Base-by-base conservation (phyloP, 345 rosid genomes). In the Cardamine chenopodiifolia region DNA sequence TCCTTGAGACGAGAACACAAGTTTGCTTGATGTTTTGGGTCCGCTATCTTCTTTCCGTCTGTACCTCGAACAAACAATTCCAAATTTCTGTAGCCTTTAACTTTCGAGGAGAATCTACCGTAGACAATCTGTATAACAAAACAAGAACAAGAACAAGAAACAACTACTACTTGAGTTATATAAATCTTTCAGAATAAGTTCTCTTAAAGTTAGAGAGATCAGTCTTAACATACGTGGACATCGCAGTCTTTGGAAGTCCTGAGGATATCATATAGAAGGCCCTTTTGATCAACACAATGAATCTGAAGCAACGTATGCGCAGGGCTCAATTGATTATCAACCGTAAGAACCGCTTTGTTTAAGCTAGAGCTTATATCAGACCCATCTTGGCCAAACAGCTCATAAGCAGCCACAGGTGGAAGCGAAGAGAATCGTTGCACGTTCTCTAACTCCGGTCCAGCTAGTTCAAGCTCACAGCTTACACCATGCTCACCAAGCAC, bases 241-340 rank as follows among this genome's bases (percentile, higher is more conserved):
- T 84, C 70, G 29, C 84, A 88, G 77, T 90, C 96, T 73, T 90
- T 90, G 31, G 90, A 85, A 81, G 90, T 90, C 76, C 90, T 82
- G 83, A 90, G 58, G 18, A 85, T 79, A 81, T 88, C 96, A 67
- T 90, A 90, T 54, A 90, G 83, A 26, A 90, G 88, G 2, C 96
- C 89, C 58, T 90, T 90, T 48, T 88, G 96, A 78, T 90, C 91
- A 68, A 70, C 58, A 75, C 93, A 90, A 17, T 80, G 82, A 44
- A 90, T 81, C 53, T 88, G 89, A 73, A 90, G 87, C 83, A 90
- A 72, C 0, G 96, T 87, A 61, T 86, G 96, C 63, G 78, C 89
- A 18, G 90, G 91, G 78, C 93, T 88, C 80, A 90, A 65, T n/a
- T 78, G 71, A 72, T 88, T 84, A 76, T 90, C 93, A 64, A 85